Base-by-base conservation (phyloP, 257 asterid species). In the Salvia hispanica region DNA sequence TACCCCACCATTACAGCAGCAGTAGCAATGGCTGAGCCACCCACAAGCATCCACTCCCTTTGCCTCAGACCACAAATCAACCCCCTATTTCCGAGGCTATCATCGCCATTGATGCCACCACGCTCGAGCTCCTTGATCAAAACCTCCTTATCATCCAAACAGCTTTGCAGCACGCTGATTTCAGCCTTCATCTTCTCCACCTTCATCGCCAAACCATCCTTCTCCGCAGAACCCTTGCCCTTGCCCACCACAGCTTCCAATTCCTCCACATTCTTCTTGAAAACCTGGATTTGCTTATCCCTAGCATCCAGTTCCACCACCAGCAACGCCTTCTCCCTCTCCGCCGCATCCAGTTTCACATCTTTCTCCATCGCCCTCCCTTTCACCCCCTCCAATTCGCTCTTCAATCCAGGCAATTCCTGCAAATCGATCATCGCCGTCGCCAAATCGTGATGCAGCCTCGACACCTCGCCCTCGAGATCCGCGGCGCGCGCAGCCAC, bases 401-500 rank as follows among this genome's bases (percentile, higher is more conserved):
- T 58, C 74, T 81, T 90, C 83, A 83, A 52, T 12, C 18, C 72
- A 5, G 78, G 73, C 11, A 77, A 59, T 7, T 84, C 91, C 74
- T 80, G 76, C 73, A 84, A 54, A 58, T 76, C 86, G 58, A 77
- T 79, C 84, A 60, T 69, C 4, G 88, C 71, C 0, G 87, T 70
- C 0, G 77, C 77, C 81, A 89, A 69, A 70, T 85, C 95, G 45
- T 85, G 95, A 48, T 87, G 93, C 74, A 85, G 81, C 69, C 85
- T 76, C 4, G 89, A 74, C 59, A 85, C 88, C 57, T 87, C 91
- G 3, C 71, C 70, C 61, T 89, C 95, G 28, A 89, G 78, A 78
- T 80, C 89, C n/a, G 89, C 56, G 3, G 92, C 92, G 70, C 95
- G 76, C 14, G 83, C 82, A 9, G 83, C 92, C 56, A 85, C 92